Evolutionary conservation across 108 stramenopile species (phyloP), one percentile per base, ranked within the genome.

Genomic region (Cyclotella distinguenda): DNA sequence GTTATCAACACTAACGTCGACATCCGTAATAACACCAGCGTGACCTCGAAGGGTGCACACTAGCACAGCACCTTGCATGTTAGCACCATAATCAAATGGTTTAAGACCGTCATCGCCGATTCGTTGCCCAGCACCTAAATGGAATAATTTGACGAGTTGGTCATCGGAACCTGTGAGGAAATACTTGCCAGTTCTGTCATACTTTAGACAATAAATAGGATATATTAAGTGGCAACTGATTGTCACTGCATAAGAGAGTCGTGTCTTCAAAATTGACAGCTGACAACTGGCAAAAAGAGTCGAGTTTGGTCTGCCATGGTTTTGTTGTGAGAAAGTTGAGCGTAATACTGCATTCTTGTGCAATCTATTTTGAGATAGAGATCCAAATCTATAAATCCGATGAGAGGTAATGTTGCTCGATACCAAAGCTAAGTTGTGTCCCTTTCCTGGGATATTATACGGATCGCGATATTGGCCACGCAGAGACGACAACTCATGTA

Each of bases 151-250:
- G 36, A 93, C 86, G 13, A 98, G 81, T 36, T 82, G 84, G 59
- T 98, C 97, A 60, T 97, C 96, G 9, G 96, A 90, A n/a, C 97
- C 97, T 6, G 96, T 96, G 19, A 96, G 69, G 64, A 96, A 89
- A 62, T 89, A 98, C 34, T 89, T 78, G 7, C 95, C 96, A 6
- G 93, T 90, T 30, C 58, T 61, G 83, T 98, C 97, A 60, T 95
- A 95, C 39, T 80, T 84, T 8, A 93, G 60, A 69, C 92, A 95
- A 63, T 89, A 98, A 6, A 96, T 87, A 6, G 95, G 94, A 36
- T 83, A 88, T 18, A 68, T 39, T 64, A 95, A 66, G 51, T 97
- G 96, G 16, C 94, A 77, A 53, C 86, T 95, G 18, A 93, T 86
- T 5, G 92, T 93, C 0, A 78, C 74, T 9, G 87, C 87, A 67